These are phyloP conservation scores for Toxicodendron radicans DNA, from an alignment of 345 rosid species.

Conservation along the genomic window DNA sequence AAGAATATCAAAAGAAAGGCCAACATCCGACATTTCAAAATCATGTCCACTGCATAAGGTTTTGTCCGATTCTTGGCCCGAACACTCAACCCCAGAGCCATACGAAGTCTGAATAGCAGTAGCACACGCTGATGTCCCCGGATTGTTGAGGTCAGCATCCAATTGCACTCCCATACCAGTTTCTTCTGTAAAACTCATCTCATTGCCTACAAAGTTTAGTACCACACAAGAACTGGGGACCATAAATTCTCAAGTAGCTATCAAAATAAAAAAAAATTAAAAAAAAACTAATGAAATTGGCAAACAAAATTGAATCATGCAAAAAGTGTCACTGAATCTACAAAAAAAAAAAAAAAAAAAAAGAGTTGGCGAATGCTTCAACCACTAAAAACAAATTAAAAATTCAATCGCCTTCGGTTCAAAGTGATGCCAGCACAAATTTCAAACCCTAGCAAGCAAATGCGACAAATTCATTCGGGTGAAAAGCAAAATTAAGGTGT, in stretches of 20 bases:
- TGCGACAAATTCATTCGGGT: not conserved
- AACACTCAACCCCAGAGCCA: not conserved
- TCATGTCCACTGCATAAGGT: not conserved
- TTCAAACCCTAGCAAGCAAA: not conserved
- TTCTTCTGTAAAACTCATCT: not conserved
- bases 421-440: not conserved
- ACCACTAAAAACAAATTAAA: not conserved
- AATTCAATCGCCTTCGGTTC: not conserved
- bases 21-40: not conserved
- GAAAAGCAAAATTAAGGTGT: not conserved
- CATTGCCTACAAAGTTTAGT: not conserved
- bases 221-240: no score
- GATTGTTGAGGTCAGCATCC: not conserved
- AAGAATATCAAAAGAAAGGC: not conserved
- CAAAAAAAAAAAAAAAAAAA: no score
- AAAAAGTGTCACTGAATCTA: not conserved
- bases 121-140: not conserved
- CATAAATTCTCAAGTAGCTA: no score
- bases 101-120: not conserved
- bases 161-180: not conserved
- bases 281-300: no score
- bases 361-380: no score
- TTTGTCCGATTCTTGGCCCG: not conserved
- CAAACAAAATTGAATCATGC: not conserved
- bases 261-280: not conserved